These are phyloP conservation scores for Aspergillus egyptiacus DNA, from an alignment of 495 filamentous ascomycete species.

Conservation along the genomic window DNA sequence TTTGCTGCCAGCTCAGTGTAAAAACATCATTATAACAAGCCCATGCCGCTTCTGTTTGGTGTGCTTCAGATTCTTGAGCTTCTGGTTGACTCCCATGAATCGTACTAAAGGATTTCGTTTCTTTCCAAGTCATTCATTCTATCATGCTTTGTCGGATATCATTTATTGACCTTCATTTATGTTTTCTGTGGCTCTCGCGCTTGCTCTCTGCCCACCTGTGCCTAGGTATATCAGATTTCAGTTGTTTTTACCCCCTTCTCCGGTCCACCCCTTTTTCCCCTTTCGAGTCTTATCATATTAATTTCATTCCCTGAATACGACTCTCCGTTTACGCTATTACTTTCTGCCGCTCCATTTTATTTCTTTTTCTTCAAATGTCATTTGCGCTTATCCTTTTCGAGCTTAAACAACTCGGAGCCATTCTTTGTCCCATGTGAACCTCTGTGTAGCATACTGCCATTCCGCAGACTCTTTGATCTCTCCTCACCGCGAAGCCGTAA, in stretches of 20 bases:
- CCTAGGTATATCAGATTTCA: neutral
- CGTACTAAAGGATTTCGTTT: no score
- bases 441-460: conserved; percentile 5
- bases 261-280: conserved; percentile 12
- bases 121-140: no score
- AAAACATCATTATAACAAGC: neutral
- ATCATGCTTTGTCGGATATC: neutral
- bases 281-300: conserved; percentile 7
- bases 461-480: conserved; percentile 20
- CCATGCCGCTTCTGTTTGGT: neutral
- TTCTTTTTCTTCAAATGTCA: neutral
- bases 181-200: no score
- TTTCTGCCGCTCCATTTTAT: neutral
- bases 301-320: conserved; percentile 3
- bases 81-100: no score
- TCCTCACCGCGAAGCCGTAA: conserved; percentile 8
- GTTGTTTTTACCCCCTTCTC: conserved; percentile 8
- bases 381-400: conserved; percentile 13
- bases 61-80: no score
- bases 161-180: neutral
- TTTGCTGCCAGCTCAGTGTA: no score
- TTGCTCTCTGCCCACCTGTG: neutral
- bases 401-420: neutral
- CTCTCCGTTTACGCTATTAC: neutral
- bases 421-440: conserved; percentile 14